Evolutionary conservation across 1,284 basidiomycete genomes (phyloP), one percentile per base, ranked within the genome.

Genomic region (Salmacisia buchloeana): DNA sequence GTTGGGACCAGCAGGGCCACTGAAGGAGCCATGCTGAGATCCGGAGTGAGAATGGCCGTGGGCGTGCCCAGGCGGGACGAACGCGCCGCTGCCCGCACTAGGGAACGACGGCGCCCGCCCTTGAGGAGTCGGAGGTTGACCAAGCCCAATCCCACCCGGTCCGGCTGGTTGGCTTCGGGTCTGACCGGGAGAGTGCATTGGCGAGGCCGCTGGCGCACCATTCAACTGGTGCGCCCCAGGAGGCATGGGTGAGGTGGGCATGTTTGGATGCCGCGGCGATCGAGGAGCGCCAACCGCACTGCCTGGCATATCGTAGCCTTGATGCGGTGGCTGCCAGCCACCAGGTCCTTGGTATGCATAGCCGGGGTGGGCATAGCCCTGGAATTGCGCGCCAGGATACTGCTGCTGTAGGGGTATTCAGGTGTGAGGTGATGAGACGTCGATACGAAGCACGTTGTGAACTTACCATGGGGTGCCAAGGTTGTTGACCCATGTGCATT

Each of bases 191-290:
- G 59, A 46, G 27, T 54, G 45, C 58, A 49, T 45, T 13, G 59
- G 34, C 13, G 59, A 60, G 23, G 59, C 52, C 13, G 38, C 34
- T 45, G 59, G 59, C 12, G 39, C 52, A 35, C 52, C 45, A 29
- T 43, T 43, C 7, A 60, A 43, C 29, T 58, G 57, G 31, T 35
- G 54, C 18, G 57, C 29, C 23, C 57, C 39, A 35, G 36, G 49
- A 10, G 49, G 49, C 71, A 76, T 71, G 25, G 73, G 71, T 41
- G 74, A 75, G 5, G 74, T 62, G 23, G 69, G 64, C 34, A 73
- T 61, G 67, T 69, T 69, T 56, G 71, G 63, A 41, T 73, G 71
- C 33, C 73, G 69, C 21, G 74, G 74, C 63, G 74, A 76, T 35
- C 72, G 65, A 15, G 73, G 73, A 13, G 69, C 49, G 27, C 49